Evolutionary conservation across 108 stramenopile genomes (phyloP), one percentile per base, ranked within the genome.

Genomic region (Nitzschia sp.): DNA sequence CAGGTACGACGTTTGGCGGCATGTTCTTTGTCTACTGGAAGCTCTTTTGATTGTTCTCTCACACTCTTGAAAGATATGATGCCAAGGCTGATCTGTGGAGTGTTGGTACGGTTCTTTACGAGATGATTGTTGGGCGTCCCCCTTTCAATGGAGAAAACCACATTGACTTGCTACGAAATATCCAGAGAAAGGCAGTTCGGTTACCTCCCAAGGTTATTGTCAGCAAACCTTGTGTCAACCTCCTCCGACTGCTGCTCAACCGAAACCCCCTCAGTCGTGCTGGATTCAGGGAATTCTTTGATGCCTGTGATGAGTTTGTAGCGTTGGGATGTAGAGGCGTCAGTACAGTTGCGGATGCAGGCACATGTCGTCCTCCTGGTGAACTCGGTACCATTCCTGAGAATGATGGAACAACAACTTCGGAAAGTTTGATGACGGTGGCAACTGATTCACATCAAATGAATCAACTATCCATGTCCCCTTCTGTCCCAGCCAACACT

Each of bases 61-160:
- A 29, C 38, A 40, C 53, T 22, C 19, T 14, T 20, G 12, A 69
- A 60, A 88, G 92, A 70, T 98, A 98, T 60, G 95, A 96, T 70
- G 91, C 93, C 41, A 97, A 97, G 67, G 98, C 98, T 10, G 98
- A 98, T 80, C 79, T 98, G 2, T 98, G 98, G 98, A 93, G 91
- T 51, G 96, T 95, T 3, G 98, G 98, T 46, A 90, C 95, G 19
- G 95, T 98, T 8, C 58, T 97, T 8, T 98, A 92, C 79, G 98
- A 98, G 79, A 97, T 98, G 97, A 80, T 98, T 51, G 77, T 91
- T 2, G 94, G 94, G 21, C 64, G 72, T 34, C 90, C 94, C 9
- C 94, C 94, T 0, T 95, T 91, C 75, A 79, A 92, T 63, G 94
- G 94, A 22, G 90, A 91, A 65, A 93, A 95, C 70, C 94, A 95